phyloP scores from a whole-genome alignment of 1,139 yeast genomes.

The Pichiaceae sp. region DNA sequence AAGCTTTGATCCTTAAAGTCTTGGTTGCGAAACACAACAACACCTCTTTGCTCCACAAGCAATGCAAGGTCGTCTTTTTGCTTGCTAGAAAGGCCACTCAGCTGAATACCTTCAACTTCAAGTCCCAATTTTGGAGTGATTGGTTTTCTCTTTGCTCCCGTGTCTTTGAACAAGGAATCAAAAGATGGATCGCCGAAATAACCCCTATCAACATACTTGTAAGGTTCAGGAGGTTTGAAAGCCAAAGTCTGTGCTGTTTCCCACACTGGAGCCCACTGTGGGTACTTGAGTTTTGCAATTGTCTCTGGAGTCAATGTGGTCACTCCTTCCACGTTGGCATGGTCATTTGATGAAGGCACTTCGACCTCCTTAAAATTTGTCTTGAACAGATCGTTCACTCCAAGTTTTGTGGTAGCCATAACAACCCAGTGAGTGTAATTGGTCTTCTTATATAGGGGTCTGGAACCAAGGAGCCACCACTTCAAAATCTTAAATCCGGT shows the following conservation, averaged over 20 bases:
- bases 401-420: too few species aligned
- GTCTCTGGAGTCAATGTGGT: neutral
- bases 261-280: constrained; percentile 33
- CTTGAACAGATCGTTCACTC: too few species aligned
- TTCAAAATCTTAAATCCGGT: too few species aligned
- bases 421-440: too few species aligned
- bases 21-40: constrained; percentile 58
- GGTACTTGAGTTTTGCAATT: neutral
- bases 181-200: constrained; percentile 46
- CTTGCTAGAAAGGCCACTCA: constrained; percentile 39
- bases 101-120: constrained; percentile 49
- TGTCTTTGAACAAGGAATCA: constrained; percentile 38
- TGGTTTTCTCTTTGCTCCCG: constrained; percentile 20
- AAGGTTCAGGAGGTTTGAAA: constrained; percentile 26
- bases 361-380: too few species aligned
- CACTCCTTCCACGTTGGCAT: too few species aligned
- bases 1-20: constrained; percentile 53
- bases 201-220: constrained; percentile 46
- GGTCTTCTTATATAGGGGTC: too few species aligned
- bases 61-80: constrained; percentile 61
- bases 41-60: constrained; percentile 59
- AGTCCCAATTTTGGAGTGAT: constrained; percentile 62
- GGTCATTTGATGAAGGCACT: too few species aligned
- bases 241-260: constrained; percentile 26
- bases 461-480: too few species aligned